Conservation (phyloP, 73 alveolate species). For the Paramecium octaurelia region DNA sequence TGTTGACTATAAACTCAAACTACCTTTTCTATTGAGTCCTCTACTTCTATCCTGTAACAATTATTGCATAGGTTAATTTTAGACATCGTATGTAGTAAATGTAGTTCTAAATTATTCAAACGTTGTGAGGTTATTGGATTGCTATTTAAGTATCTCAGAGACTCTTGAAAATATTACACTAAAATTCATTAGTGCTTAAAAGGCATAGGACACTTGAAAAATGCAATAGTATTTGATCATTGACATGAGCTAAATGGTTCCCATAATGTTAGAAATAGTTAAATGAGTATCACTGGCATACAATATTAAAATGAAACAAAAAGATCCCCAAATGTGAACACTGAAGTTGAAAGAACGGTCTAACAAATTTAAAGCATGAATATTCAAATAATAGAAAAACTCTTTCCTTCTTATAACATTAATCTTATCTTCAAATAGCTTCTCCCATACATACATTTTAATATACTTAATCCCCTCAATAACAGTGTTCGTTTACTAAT, state of each 20-base stretch:
- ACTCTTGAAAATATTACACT: neutral
- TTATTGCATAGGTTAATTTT: neutral
- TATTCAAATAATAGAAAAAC: neutral
- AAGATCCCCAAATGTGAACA: slow-evolving; percentile 40
- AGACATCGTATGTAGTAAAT: neutral
- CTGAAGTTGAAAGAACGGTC: slow-evolving; percentile 12
- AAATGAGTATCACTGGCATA: neutral
- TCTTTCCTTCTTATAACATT: slow-evolving; percentile 51
- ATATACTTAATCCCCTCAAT: slow-evolving; percentile 63
- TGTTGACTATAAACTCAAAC: neutral
- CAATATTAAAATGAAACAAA: slow-evolving; percentile 28
- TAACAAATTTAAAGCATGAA: neutral
- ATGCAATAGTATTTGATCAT: slow-evolving; percentile 18
- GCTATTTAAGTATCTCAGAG: neutral
- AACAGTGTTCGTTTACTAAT: neutral
- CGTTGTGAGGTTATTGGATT: neutral
- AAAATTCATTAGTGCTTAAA: neutral
- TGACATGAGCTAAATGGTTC: neutral
- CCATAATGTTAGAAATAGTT: neutral
- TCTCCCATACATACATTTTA: slow-evolving; percentile 65
- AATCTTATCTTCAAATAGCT: neutral
- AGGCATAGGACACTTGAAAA: slow-evolving; percentile 9
- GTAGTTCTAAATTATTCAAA: neutral
- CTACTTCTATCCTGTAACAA: neutral
- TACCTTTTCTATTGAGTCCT: neutral